A percentile compares a stretch with the other conserved stretches of the same genome.
These are phyloP conservation scores for Cladorrhinum samala DNA, from an alignment of 495 filamentous ascomycete genomes.

Conservation along the genomic window DNA sequence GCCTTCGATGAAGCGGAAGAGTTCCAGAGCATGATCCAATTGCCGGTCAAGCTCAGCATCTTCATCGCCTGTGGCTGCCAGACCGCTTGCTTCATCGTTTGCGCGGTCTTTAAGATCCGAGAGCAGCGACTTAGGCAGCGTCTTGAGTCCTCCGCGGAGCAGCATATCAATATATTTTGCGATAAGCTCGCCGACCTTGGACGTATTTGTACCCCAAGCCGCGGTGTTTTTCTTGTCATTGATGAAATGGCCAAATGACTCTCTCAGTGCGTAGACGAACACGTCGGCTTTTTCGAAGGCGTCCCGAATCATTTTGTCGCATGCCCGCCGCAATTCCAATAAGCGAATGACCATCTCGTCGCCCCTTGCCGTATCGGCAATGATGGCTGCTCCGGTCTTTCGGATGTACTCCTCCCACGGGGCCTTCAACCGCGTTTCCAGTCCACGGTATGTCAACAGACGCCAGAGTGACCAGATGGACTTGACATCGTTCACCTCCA, in stretches of 20 bases:
- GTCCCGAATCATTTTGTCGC: slow-evolving; percentile 66
- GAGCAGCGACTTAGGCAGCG: slow-evolving; percentile 56
- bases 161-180: slow-evolving; percentile 93
- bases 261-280: slow-evolving; percentile 68
- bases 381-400: slow-evolving; percentile 66
- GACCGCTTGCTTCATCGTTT: slow-evolving; percentile 49
- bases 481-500: slow-evolving; percentile 57
- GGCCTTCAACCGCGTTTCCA: slow-evolving; percentile 57
- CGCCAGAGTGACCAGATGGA: slow-evolving; percentile 71
- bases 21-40: slow-evolving; percentile 81
- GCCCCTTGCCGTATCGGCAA: slow-evolving; percentile 69
- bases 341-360: slow-evolving; percentile 84
- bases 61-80: slow-evolving; percentile 62
- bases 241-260: slow-evolving; percentile 84
- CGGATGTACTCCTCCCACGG: slow-evolving; percentile 77
- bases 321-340: slow-evolving; percentile 71
- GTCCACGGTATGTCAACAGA: slow-evolving; percentile 59
- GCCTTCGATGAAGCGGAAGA: slow-evolving; percentile 95
- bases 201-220: slow-evolving; percentile 71
- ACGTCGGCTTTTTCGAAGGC: slow-evolving; percentile 69
- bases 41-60: slow-evolving; percentile 85
- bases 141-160: slow-evolving; percentile 78
- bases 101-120: slow-evolving; percentile 45
- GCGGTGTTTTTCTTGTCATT: slow-evolving; percentile 69
- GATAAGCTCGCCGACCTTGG: slow-evolving; percentile 96